Conservation (phyloP, 1,139 yeast species). For the Debaryomyces udenii region DNA sequence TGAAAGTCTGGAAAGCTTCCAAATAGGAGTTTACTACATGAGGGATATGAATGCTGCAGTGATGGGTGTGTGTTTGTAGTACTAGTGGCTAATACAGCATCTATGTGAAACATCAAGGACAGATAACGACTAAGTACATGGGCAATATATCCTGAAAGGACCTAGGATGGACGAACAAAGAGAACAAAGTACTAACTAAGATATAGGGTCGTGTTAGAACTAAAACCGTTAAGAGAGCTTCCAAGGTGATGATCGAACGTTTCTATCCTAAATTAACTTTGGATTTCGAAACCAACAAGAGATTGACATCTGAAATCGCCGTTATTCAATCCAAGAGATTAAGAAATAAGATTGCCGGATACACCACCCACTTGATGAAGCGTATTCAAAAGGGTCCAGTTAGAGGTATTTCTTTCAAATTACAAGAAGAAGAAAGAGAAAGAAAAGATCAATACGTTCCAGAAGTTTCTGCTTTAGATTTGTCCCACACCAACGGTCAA, state of each 20-base stretch:
- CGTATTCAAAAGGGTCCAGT: conserved; percentile 99
- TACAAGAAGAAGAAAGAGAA: conserved; percentile 99
- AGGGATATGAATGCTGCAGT: too few relatives aligned
- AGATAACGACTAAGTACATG: too few relatives aligned
- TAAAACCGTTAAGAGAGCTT: conserved; percentile 99
- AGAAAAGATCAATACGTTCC: conserved; percentile 99
- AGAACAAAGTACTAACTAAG: conserved; percentile 32
- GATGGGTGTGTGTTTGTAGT: too few relatives aligned
- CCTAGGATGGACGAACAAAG: too few relatives aligned
- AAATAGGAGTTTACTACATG: too few relatives aligned
- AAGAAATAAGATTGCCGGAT: conserved; percentile 99
- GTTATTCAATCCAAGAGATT: conserved; percentile 99
- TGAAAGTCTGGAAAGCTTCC: too few relatives aligned
- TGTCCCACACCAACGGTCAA: conserved; percentile 94
- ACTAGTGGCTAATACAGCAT: too few relatives aligned
- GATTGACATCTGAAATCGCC: conserved; percentile 98
- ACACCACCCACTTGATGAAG: conserved; percentile 99
- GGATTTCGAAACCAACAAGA: conserved; percentile 99
- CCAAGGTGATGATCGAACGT: conserved; percentile 99
- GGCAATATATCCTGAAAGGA: too few relatives aligned
- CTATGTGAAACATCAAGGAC: too few relatives aligned
- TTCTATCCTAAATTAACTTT: conserved; percentile 99
- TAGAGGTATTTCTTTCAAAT: conserved; percentile 99
- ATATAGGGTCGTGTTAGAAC: conserved; percentile 96
- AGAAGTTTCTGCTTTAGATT: conserved; percentile 99